Evolutionary conservation across 495 filamentous ascomycete genomes (phyloP).

Genomic region (Xylaria castorea): DNA sequence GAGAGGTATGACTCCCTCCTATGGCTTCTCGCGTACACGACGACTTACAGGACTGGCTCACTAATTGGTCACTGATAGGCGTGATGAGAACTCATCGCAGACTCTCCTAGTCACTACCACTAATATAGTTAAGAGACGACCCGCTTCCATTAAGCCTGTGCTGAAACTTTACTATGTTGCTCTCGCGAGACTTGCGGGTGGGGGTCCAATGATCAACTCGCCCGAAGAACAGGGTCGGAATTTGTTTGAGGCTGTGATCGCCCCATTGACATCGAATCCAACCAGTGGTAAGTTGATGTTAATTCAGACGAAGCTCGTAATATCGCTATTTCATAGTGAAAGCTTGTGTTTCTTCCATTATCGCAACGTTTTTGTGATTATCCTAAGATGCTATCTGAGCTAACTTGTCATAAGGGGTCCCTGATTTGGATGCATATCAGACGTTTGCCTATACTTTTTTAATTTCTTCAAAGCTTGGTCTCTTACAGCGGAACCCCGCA

Average conservation of each 20-base stretch:
- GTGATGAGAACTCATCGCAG: slow-evolving; percentile 29
- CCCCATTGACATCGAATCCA: slow-evolving; percentile 28
- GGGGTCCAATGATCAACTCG: background rate
- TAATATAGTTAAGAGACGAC: slow-evolving; percentile 33
- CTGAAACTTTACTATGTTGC: slow-evolving; percentile 35
- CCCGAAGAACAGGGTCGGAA: slow-evolving; percentile 24
- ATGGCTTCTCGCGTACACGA: background rate
- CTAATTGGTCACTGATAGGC: slow-evolving; percentile 30
- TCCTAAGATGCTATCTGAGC: background rate
- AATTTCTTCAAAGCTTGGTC: slow-evolving; percentile 34
- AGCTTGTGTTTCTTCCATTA: background rate
- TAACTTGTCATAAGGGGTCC: slow-evolving; percentile 22
- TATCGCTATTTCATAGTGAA: background rate
- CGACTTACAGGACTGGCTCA: background rate
- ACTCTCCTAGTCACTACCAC: slow-evolving; percentile 28
- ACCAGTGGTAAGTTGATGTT: slow-evolving; percentile 32
- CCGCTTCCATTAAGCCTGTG: slow-evolving; percentile 29
- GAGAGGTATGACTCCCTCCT: slow-evolving; percentile 39
- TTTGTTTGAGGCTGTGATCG: slow-evolving; percentile 26
- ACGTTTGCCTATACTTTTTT: slow-evolving; percentile 49
- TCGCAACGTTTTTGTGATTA: background rate
- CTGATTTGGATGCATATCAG: slow-evolving; percentile 39
- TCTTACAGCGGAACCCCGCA: slow-evolving; percentile 28
- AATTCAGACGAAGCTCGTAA: background rate
- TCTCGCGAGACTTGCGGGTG: slow-evolving; percentile 30